A percentile compares a stretch with the other conserved stretches of the same genome.
Conservation (phyloP, 306 rosid genomes). For the Corylus heterophylla region DNA sequence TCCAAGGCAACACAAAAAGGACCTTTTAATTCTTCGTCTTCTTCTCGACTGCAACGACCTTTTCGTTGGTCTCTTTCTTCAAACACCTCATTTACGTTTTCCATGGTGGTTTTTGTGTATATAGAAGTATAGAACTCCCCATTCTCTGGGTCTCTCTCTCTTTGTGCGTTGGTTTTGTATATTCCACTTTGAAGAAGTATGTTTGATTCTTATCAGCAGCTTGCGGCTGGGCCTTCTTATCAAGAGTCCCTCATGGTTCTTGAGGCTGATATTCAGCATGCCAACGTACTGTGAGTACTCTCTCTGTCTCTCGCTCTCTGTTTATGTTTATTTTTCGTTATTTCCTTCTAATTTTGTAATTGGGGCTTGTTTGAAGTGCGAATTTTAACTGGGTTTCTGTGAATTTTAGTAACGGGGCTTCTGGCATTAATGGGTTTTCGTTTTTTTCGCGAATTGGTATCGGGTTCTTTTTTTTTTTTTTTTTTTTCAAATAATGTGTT, state of each 20-base stretch:
- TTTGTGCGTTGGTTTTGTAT: background rate
- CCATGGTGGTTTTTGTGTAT: constrained; percentile 3
- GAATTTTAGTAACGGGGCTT: background rate
- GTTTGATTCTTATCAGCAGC: constrained; percentile 53
- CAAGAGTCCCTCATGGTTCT: constrained; percentile 63
- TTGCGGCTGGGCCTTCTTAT: constrained; percentile 48
- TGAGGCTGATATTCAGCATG: constrained; percentile 77
- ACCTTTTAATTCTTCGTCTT: constrained; percentile 3
- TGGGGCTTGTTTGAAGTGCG: background rate
- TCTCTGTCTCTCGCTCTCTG: background rate
- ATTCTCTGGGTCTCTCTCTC: constrained; percentile 12
- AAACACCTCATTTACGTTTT: constrained; percentile 11
- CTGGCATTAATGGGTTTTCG: background rate
- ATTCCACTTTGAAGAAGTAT: constrained; percentile 23
- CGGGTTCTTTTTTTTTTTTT: background rate
- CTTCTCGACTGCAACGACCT: constrained; percentile 39
- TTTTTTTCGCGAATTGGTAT: background rate
- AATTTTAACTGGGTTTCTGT: background rate
- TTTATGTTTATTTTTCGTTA: background rate
- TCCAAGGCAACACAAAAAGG: background rate
- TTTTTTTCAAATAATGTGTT: background rate
- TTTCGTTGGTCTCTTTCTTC: constrained; percentile 18
- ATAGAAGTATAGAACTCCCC: background rate
- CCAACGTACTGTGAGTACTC: constrained; percentile 65
- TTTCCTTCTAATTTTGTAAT: background rate